Base-by-base conservation (phyloP, 352 stramenopile species). In the Pythium rishiriense region DNA sequence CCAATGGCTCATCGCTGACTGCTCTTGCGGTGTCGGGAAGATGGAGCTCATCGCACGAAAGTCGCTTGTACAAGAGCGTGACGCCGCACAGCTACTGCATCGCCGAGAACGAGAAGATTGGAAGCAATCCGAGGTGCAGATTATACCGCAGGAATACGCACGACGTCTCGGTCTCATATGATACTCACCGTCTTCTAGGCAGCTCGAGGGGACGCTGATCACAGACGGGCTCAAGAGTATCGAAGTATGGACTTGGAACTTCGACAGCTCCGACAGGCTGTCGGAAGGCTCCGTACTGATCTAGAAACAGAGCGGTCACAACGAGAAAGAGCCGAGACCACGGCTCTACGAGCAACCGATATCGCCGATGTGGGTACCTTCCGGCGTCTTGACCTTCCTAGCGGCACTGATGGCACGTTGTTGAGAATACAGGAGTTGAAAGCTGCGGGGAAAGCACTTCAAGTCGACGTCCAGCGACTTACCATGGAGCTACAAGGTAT, bases 161-260 rank as follows among this genome's bases (percentile, higher is more conserved):
- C 29, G 29, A 48, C 9, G 22, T 31, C 12, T 45, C n/a, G 12
- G 14, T 37, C n/a, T n/a, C n/a, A n/a, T n/a, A n/a, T n/a, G 6
- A 48, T 14, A 10, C n/a, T 21, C 4, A 19, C 24, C n/a, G 22
- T 61, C 9, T 12, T 37, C 4, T 45, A 49, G 33, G 11, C 25
- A 68, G 41, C 47, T 25, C 60, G 66, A 24, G 58, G 68, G 5
- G 60, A 58, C 17, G 33, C 54, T 7, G 70, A 86, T 22, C 70
- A 71, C 26, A 69, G 66, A 15, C 79, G 76, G 62, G 65, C 74
- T 0, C 70, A 85, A 29, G 70, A 88, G 49, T 82, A 79, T 43
- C 71, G 79, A 25, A 72, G 57, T 26, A 67, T 88, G 66, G 81
- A 88, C 42, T 48, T 86, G 7, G 79, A 90, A 37, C 26, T 87